Evolutionary conservation across 2,329 filamentous ascomycete genomes (phyloP).

Genomic region (Fusarium palustre): DNA sequence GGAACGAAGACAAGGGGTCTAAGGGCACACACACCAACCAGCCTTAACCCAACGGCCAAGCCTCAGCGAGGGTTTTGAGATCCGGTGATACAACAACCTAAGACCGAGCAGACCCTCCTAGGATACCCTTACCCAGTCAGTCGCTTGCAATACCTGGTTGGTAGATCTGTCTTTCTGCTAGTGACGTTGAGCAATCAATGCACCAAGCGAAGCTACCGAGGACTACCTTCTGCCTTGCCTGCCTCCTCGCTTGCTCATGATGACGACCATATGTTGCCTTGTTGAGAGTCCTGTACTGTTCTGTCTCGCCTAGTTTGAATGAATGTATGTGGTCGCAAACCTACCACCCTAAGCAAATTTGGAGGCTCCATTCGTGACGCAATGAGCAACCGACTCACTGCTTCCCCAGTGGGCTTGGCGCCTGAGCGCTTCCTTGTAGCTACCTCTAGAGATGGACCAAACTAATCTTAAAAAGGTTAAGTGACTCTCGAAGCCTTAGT

Average conservation of each 20-base stretch:
- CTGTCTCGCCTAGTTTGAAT: constrained; percentile 12
- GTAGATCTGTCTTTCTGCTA: constrained; percentile 3
- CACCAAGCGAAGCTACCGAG: constrained; percentile 8
- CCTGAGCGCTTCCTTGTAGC: constrained; percentile 36
- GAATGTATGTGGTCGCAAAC: constrained; percentile 27
- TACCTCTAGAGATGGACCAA: background rate
- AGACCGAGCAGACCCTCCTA: background rate
- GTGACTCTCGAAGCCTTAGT: background rate
- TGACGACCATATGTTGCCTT: constrained; percentile 25
- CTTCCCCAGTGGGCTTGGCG: constrained; percentile 32
- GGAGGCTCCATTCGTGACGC: constrained; percentile 39
- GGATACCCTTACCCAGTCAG: background rate
- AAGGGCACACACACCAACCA: constrained; percentile 14
- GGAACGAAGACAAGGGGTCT: constrained; percentile 7
- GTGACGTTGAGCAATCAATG: constrained; percentile 17
- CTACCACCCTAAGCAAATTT: constrained; percentile 12
- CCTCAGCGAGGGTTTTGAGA: constrained; percentile 5
- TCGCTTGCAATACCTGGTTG: background rate
- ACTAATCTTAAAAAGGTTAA: constrained; percentile 27
- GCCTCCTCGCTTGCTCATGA: background rate
- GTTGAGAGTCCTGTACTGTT: background rate
- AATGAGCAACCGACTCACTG: constrained; percentile 27
- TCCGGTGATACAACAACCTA: constrained; percentile 30
- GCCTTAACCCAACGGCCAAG: constrained; percentile 37
- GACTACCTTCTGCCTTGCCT: background rate